phyloP scores from a whole-genome alignment of 768 basidiomycete species.

The Suillus paluster region DNA sequence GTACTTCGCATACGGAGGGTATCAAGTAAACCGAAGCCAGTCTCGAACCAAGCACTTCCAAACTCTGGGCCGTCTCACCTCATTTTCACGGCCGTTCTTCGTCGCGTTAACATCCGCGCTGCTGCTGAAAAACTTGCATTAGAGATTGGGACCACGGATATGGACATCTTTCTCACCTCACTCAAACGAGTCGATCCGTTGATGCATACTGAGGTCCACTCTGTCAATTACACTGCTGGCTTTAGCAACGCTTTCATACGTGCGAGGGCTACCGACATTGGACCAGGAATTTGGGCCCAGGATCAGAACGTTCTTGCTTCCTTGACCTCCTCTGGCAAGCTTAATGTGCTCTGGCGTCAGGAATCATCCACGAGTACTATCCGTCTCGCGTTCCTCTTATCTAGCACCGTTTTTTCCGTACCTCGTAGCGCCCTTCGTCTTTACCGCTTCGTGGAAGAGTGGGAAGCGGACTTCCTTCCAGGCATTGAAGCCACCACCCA shows the following conservation, averaged over 20 bases:
- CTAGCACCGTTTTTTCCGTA: constrained; percentile 57
- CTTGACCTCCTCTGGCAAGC: constrained; percentile 50
- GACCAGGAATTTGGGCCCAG: constrained; percentile 40
- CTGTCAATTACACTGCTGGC: constrained; percentile 17
- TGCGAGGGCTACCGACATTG: constrained; percentile 55
- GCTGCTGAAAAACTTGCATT: constrained; percentile 73
- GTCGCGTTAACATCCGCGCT: constrained; percentile 56
- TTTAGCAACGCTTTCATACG: constrained; percentile 54
- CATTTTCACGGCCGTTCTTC: constrained; percentile 48
- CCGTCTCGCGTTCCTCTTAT: constrained; percentile 50
- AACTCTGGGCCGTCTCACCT: constrained; percentile 22
- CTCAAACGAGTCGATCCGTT: constrained; percentile 24
- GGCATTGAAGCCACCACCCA: constrained; percentile 71
- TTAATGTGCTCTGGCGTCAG: constrained; percentile 51
- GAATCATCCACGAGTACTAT: constrained; percentile 46
- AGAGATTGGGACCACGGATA: constrained; percentile 53
- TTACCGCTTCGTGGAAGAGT: constrained; percentile 80
- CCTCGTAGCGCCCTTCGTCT: constrained; percentile 83
- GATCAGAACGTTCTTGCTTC: constrained; percentile 67
- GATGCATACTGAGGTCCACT: neutral
- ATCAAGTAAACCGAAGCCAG: constrained; percentile 18
- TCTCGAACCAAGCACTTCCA: constrained; percentile 7
- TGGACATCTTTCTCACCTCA: constrained; percentile 43
- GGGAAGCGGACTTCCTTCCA: constrained; percentile 80
- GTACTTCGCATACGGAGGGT: constrained; percentile 54